phyloP scores from a whole-genome alignment of 2,329 filamentous ascomycete species.

The Trichoderma sp. region DNA sequence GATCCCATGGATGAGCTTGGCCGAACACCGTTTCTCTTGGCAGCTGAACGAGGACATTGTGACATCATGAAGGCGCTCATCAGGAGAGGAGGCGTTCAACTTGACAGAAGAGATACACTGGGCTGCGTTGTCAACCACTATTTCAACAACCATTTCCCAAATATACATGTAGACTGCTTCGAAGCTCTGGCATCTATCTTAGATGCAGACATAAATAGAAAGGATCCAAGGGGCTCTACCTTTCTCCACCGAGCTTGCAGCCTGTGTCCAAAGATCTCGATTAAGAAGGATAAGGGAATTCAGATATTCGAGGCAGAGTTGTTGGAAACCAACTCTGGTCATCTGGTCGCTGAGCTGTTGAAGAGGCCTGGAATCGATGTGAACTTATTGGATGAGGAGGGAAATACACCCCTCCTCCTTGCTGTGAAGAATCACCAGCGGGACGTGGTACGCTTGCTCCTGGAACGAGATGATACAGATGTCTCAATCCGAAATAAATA shows the following conservation, averaged over 20 bases:
- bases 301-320: not conserved
- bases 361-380: not conserved
- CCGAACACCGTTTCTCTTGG: not conserved
- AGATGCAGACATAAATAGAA: no score
- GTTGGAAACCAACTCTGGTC: not conserved
- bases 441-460: not conserved
- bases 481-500: fast-evolving
- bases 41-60: not conserved
- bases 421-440: not conserved
- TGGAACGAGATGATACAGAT: not conserved
- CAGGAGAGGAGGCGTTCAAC: not conserved
- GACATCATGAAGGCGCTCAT: not conserved
- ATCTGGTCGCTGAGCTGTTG: not conserved
- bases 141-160: no score
- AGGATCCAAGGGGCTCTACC: fast-evolving
- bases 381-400: not conserved
- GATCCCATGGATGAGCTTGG: not conserved
- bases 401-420: not conserved
- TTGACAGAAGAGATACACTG: not conserved
- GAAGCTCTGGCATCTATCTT: no score
- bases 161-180: no score
- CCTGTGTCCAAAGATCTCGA: no score
- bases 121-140: no score
- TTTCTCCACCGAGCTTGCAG: no score
- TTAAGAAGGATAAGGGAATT: no score